Percentiles rank a stretch among this genome's conserved stretches.
Evolutionary conservation across 169 alveolate genomes (phyloP).

Genomic region (Plasmodium relictum): DNA sequence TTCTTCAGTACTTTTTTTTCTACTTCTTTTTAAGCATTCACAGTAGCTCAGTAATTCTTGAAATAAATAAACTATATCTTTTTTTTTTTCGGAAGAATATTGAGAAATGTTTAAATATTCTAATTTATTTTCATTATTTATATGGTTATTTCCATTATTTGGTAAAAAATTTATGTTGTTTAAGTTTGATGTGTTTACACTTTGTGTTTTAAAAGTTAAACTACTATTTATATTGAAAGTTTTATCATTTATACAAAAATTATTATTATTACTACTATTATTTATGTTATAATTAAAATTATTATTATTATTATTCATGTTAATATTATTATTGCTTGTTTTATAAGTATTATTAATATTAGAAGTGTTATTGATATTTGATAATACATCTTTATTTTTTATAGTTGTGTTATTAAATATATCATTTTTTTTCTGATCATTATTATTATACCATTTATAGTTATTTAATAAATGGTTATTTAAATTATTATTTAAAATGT

Average conservation of each 20-base stretch:
- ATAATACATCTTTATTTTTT: constrained; percentile 10
- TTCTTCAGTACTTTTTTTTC: constrained; percentile 66
- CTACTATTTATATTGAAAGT: constrained; percentile 11
- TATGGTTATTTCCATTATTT: constrained; percentile 8
- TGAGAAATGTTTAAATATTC: constrained; percentile 25
- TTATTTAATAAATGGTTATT: neutral
- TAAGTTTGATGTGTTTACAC: constrained; percentile 17
- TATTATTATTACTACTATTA: neutral
- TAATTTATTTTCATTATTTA: constrained; percentile 15
- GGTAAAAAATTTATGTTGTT: constrained; percentile 7
- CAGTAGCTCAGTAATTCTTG: constrained; percentile 71
- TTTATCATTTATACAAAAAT: neutral
- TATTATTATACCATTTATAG: neutral
- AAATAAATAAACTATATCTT: constrained; percentile 59
- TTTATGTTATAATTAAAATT: neutral
- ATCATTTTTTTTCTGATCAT: constrained; percentile 7
- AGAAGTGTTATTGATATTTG: neutral
- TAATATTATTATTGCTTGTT: neutral
- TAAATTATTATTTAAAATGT: constrained; percentile 2
- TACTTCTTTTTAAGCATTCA: constrained; percentile 66
- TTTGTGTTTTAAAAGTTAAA: neutral
- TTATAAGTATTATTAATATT: neutral
- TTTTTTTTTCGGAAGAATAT: constrained; percentile 29
- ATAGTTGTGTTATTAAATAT: constrained; percentile 1
- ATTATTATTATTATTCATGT: constrained; percentile 3